Evolutionary conservation across 768 basidiomycete genomes (phyloP), one percentile per base, ranked within the genome.

Genomic region (Psilocybe subaeruginosa): DNA sequence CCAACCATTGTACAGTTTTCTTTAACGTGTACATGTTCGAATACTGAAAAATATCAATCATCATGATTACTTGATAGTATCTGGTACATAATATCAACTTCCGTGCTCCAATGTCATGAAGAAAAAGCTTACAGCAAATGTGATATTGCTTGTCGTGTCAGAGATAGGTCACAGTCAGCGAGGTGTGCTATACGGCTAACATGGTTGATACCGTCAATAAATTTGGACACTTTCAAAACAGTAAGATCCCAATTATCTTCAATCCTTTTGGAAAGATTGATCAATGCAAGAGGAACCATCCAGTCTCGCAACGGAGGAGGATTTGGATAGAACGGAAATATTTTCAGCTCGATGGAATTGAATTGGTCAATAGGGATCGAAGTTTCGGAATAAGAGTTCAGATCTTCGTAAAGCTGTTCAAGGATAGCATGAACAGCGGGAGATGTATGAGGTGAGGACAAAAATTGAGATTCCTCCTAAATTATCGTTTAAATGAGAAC

Each of bases 201-300:
- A 68, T 97, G 95, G 63, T 95, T 94, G 33, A 91, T 87, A 2
- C 97, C 97, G 70, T 99, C 89, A 64, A 99, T 94, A 69, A 83
- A 85, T 72, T 81, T 82, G 66, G 88, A 90, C 31, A 97, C 85
- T 82, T 94, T 94, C 51, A 84, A 83, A 79, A 98, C 91, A 4
- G 97, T 97, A 43, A 99, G 80, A 75, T 99, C 97, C 97, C 97
- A 99, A 67, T 95, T 97, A 19, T 88, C 88, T 68, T 97, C 93
- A 31, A 89, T 83, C 62, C 95, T 81, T 64, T 87, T 91, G 1
- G 84, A 79, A 31, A 99, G 78, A 68, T 93, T 90, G 60, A 97
- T 92, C 5, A 99, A 80, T 1, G 95, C 87, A 6, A 99, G 79
- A 0, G 97, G 97, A 1, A 99, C 97, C 78, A 92, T 89, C 97